Evolutionary conservation across 768 basidiomycete genomes (phyloP).

Genomic region (Pleurotus tuoliensis): DNA sequence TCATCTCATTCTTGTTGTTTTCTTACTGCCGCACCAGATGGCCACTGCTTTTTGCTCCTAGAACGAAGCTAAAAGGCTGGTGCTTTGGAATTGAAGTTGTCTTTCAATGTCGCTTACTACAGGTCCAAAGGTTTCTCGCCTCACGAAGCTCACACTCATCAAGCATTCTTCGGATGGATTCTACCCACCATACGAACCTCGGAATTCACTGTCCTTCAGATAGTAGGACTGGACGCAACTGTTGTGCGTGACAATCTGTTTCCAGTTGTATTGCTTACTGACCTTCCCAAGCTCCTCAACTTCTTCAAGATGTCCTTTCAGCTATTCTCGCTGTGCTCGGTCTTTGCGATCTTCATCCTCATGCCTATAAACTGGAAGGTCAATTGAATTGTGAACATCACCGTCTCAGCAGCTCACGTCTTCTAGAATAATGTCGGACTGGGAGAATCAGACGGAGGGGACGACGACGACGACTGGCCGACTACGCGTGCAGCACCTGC

Average conservation of each 20-base stretch:
- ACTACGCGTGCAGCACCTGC: constrained; percentile 17
- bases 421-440: constrained; percentile 11
- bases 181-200: constrained; percentile 86
- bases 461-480: constrained; percentile 50
- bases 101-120: constrained; percentile 9
- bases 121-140: constrained; percentile 75
- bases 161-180: constrained; percentile 94
- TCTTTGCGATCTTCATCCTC: constrained; percentile 78
- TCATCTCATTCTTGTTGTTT: constrained; percentile 81
- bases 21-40: constrained; percentile 85
- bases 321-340: constrained; percentile 81
- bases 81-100: not conserved
- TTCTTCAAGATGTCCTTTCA: constrained; percentile 96
- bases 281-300: constrained; percentile 64
- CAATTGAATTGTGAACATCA: constrained; percentile 21
- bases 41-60: constrained; percentile 87
- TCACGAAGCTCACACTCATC: constrained; percentile 84
- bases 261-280: not conserved
- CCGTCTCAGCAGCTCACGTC: not conserved
- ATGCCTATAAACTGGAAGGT: constrained; percentile 97
- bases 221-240: constrained; percentile 94
- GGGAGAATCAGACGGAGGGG: constrained; percentile 19
- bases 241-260: constrained; percentile 56
- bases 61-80: constrained; percentile 91
- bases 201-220: constrained; percentile 91